phyloP scores from a whole-genome alignment of 1,139 yeast species.

The Cylindricascospora bacillispora region DNA sequence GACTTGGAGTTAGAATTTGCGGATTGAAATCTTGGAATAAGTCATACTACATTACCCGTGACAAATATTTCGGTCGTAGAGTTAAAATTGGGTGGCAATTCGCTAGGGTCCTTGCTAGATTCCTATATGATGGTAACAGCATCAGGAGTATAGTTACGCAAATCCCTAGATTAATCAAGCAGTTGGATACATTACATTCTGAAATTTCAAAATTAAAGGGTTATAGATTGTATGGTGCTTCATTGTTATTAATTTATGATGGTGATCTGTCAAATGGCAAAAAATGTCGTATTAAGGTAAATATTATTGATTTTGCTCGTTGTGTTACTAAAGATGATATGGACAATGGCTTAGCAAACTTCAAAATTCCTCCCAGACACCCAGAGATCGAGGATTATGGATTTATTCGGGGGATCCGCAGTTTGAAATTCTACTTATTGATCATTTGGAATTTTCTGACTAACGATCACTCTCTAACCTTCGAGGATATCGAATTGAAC shows the following conservation, averaged over 20 bases:
- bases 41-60: slow-evolving; percentile 49
- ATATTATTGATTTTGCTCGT: slow-evolving; percentile 92
- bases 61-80: slow-evolving; percentile 84
- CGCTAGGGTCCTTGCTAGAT: slow-evolving; percentile 58
- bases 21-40: slow-evolving; percentile 84
- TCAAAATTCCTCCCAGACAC: slow-evolving; percentile 57
- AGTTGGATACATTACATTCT: slow-evolving; percentile 43
- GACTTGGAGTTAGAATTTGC: slow-evolving; percentile 83
- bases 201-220: slow-evolving; percentile 50
- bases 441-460: slow-evolving; percentile 40
- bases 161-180: slow-evolving; percentile 51
- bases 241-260: slow-evolving; percentile 80
- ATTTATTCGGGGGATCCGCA: slow-evolving; percentile 65
- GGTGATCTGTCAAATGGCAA: slow-evolving; percentile 28
- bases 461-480: slow-evolving; percentile 23
- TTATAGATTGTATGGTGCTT: slow-evolving; percentile 89
- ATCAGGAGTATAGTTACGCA: slow-evolving; percentile 51
- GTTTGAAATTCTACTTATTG: slow-evolving; percentile 52
- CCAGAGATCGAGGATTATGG: slow-evolving; percentile 63
- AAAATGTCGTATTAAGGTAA: slow-evolving; percentile 34
- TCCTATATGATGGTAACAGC: slow-evolving; percentile 61
- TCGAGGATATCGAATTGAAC: slow-evolving; percentile 15
- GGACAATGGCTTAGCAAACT: slow-evolving; percentile 22
- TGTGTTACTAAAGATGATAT: slow-evolving; percentile 64
- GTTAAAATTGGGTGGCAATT: slow-evolving; percentile 68